These are phyloP conservation scores for Kondoa subrosea DNA, from an alignment of 768 basidiomycete genomes.

Conservation along the genomic window DNA sequence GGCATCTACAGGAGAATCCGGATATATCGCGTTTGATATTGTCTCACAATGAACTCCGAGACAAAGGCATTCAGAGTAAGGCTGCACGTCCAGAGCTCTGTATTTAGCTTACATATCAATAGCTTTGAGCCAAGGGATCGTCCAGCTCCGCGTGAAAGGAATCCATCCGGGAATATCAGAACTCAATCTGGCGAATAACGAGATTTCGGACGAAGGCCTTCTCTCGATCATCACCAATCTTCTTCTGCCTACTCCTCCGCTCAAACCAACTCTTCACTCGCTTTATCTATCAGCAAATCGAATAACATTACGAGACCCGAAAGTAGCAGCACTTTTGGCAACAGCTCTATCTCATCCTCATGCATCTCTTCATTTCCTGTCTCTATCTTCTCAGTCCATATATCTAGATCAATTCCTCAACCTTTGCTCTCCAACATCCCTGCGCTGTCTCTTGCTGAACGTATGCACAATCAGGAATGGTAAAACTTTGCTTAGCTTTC, in stretches of 20 bases:
- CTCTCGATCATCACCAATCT: conserved; percentile 13
- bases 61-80: conserved; percentile 5
- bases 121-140: conserved; percentile 10
- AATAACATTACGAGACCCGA: conserved; percentile 1
- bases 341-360: conserved; percentile 15
- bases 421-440: conserved; percentile 11
- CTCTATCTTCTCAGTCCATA: conserved; percentile 8
- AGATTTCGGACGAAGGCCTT: conserved; percentile 16
- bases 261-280: conserved; percentile 12
- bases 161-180: not conserved
- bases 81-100: not conserved
- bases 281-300: conserved; percentile 12
- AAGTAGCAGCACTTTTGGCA: conserved; percentile 10
- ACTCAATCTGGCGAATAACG: conserved; percentile 13
- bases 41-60: conserved; percentile 13
- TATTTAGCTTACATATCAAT: not conserved
- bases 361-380: conserved; percentile 7
- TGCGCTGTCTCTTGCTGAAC: conserved; percentile 15
- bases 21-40: conserved; percentile 8
- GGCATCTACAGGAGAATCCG: conserved; percentile 11
- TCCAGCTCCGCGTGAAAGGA: conserved; percentile 15
- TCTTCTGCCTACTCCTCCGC: conserved; percentile 17
- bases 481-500: conserved; percentile 5
- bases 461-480: conserved; percentile 10
- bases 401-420: conserved; percentile 7